Evolutionary conservation across 2,329 filamentous ascomycete genomes (phyloP).

Genomic region (Xylaria sp.): DNA sequence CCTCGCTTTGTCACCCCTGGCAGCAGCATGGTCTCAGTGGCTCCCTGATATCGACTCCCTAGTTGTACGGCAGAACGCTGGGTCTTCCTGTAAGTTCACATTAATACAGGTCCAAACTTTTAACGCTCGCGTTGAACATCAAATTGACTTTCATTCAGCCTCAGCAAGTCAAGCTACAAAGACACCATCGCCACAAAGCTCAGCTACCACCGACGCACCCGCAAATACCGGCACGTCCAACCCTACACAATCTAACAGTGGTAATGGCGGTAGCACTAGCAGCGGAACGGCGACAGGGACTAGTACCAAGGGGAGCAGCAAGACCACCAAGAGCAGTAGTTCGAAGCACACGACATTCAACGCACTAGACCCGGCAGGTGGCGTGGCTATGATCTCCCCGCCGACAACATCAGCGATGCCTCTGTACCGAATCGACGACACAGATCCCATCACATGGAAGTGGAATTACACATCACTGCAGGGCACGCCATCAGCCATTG

Average conservation of each 20-base stretch:
- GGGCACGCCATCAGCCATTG: constrained; percentile 68
- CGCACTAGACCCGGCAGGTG: constrained; percentile 60
- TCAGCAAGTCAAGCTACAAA: constrained; percentile 21
- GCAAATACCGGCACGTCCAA: constrained; percentile 26
- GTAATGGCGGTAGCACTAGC: not conserved
- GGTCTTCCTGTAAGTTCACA: constrained; percentile 43
- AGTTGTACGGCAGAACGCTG: constrained; percentile 61
- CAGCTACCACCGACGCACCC: constrained; percentile 9
- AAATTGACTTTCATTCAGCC: constrained; percentile 16
- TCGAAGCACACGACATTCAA: constrained; percentile 57
- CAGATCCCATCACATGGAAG: constrained; percentile 63
- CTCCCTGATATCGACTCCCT: constrained; percentile 65
- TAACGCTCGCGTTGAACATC: not conserved
- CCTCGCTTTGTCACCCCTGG: constrained; percentile 62
- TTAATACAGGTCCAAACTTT: not conserved
- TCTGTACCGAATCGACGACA: constrained; percentile 70
- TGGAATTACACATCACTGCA: constrained; percentile 75
- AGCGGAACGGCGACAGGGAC: constrained; percentile 51
- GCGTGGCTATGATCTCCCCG: constrained; percentile 65
- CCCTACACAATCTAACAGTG: constrained; percentile 21
- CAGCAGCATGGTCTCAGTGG: constrained; percentile 68
- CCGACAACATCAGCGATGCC: constrained; percentile 57
- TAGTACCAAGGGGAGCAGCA: constrained; percentile 45
- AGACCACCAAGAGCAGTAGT: constrained; percentile 47
- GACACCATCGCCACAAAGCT: constrained; percentile 27